Percentiles rank a stretch among this genome's conserved stretches.
These are phyloP conservation scores for Cyclotella atomus DNA, from an alignment of 108 stramenopile species.

Conservation along the genomic window DNA sequence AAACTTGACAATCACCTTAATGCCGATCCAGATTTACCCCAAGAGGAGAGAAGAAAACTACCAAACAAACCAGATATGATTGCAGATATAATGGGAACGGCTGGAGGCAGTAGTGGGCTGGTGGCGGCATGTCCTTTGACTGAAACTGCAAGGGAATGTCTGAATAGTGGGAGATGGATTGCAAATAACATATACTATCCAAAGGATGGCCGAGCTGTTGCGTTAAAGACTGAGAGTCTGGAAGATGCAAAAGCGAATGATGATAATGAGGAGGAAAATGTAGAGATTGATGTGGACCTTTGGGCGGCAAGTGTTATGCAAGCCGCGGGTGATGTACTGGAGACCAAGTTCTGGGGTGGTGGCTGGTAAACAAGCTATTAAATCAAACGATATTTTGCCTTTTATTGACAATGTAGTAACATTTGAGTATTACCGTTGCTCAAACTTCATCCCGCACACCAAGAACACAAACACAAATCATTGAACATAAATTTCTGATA, in stretches of 20 bases:
- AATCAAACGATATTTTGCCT: too few species aligned
- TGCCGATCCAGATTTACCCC: not conserved
- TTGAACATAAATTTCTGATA: too few species aligned
- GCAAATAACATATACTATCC: slow-evolving; percentile 51
- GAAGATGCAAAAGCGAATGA: slow-evolving; percentile 6
- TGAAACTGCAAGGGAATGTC: slow-evolving; percentile 32
- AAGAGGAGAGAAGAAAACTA: slow-evolving; percentile 28
- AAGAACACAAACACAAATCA: not conserved
- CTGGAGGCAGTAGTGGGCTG: not conserved
- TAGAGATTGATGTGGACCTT: slow-evolving; percentile 15
- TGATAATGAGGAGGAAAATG: slow-evolving; percentile 14
- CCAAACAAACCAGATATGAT: slow-evolving; percentile 36
- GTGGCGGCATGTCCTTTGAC: slow-evolving; percentile 37
- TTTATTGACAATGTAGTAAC: too few species aligned
- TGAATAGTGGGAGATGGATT: slow-evolving; percentile 47
- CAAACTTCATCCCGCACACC: not conserved
- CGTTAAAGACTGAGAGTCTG: slow-evolving; percentile 27
- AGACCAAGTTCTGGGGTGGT: slow-evolving; percentile 53
- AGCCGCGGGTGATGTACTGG: slow-evolving; percentile 42
- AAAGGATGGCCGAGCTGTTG: slow-evolving; percentile 29
- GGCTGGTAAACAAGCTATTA: slow-evolving; percentile 3
- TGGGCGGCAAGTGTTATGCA: slow-evolving; percentile 45
- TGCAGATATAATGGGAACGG: too few species aligned
- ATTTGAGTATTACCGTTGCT: not conserved
- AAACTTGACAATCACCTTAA: slow-evolving; percentile 21